Percentiles rank a stretch among this genome's conserved stretches.
Evolutionary conservation across 2,329 filamentous ascomycete genomes (phyloP).

Genomic region (Lasiodiplodia theobromae): DNA sequence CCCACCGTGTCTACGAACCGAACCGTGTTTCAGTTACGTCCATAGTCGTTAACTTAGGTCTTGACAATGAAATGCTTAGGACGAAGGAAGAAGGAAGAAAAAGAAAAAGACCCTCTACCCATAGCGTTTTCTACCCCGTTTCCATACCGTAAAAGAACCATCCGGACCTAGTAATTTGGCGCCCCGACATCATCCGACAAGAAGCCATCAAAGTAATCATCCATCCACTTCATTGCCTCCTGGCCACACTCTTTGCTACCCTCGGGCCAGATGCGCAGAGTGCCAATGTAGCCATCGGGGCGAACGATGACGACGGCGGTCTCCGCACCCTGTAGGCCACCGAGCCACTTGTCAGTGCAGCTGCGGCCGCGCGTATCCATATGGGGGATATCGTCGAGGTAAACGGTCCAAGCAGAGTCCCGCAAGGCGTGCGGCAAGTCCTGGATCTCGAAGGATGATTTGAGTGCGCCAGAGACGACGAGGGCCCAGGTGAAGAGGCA

Average conservation of each 20-base stretch:
- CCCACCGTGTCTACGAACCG: background rate
- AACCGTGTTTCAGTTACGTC: background rate
- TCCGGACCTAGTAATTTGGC: conserved; percentile 3
- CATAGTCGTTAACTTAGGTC: background rate
- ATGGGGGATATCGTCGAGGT: conserved; percentile 70
- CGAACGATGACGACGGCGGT: conserved; percentile 72
- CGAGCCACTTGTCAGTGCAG: conserved; percentile 75
- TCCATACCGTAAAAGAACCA: background rate
- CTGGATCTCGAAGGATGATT: conserved; percentile 69
- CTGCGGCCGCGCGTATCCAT: conserved; percentile 58
- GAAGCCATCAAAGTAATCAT: conserved; percentile 59
- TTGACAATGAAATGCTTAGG: background rate
- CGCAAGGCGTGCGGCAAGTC: conserved; percentile 69
- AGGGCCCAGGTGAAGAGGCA: conserved; percentile 70
- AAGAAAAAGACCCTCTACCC: background rate
- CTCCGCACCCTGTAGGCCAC: conserved; percentile 62
- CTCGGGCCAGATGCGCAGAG: conserved; percentile 56
- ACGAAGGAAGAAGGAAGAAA: background rate
- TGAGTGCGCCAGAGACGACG: conserved; percentile 72
- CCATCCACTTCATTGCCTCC: conserved; percentile 54
- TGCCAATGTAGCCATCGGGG: conserved; percentile 77
- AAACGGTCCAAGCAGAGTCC: conserved; percentile 74
- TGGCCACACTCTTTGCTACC: conserved; percentile 41
- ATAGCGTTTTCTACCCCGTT: background rate
- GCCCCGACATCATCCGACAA: conserved; percentile 36